Evolutionary conservation across 208 protist genomes (phyloP).

Genomic region (Trypanosoma vivax): DNA sequence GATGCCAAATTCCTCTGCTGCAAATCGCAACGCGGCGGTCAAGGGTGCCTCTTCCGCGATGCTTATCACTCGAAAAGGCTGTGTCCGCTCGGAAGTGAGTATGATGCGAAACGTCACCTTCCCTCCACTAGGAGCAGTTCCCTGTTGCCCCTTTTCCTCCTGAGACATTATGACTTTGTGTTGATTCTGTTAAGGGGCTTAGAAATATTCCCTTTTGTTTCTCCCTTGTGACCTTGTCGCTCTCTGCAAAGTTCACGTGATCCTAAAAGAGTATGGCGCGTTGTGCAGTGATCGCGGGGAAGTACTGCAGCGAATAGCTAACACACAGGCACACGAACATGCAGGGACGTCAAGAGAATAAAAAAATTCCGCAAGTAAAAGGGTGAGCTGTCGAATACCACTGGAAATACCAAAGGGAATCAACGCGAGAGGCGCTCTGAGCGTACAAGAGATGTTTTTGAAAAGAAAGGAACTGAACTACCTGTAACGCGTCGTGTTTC

Average conservation of each 20-base stretch:
- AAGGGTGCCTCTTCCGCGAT: conserved; percentile 94
- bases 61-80: conserved; percentile 83
- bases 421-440: too few relatives aligned
- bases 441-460: conserved; percentile 2
- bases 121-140: conserved; percentile 26
- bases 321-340: not conserved
- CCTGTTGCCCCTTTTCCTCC: conserved; percentile 4
- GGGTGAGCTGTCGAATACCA: too few relatives aligned
- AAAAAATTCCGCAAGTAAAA: too few relatives aligned
- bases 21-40: conserved; percentile 92
- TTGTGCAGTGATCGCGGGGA: too few relatives aligned
- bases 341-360: not conserved
- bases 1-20: conserved; percentile 90
- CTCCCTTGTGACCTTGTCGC: not conserved
- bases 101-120: conserved; percentile 81
- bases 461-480: too few relatives aligned
- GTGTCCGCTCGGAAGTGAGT: conserved; percentile 73
- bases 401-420: too few relatives aligned
- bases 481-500: not conserved
- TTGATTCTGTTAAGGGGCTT: not conserved
- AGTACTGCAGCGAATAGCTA: too few relatives aligned
- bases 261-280: too few relatives aligned
- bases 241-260: not conserved
- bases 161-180: conserved; percentile 8
- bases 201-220: not conserved